Conservation (phyloP, 148 eudicot genomes). For the Cornus florida region DNA sequence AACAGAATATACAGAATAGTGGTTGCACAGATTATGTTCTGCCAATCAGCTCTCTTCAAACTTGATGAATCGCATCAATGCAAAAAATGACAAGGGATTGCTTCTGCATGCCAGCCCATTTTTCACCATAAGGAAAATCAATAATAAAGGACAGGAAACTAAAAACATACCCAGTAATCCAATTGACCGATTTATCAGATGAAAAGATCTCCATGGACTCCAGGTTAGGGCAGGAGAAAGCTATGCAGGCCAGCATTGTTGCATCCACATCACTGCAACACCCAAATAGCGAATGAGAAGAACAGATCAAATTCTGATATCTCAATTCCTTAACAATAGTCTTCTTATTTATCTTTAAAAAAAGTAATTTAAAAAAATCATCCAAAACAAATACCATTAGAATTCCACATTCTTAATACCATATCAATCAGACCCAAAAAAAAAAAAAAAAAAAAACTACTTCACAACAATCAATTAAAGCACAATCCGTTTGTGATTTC, state of each 20-base stretch:
- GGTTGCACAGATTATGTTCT: neutral
- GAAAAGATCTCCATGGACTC: conserved; percentile 74
- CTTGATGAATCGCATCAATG: neutral
- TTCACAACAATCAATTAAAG: neutral
- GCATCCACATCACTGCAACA: conserved; percentile 90
- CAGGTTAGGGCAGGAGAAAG: conserved; percentile 89
- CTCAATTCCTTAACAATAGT: too few species aligned
- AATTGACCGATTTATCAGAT: conserved; percentile 53
- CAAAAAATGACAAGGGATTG: neutral
- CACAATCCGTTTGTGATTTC: neutral
- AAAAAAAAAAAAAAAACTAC: neutral
- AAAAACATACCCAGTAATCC: conserved; percentile 73
- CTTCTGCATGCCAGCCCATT: neutral
- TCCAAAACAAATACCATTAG: neutral
- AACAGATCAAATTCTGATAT: neutral
- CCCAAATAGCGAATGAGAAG: conserved; percentile 5
- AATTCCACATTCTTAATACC: too few species aligned
- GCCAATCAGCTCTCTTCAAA: neutral
- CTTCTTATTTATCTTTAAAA: too few species aligned
- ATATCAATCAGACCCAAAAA: too few species aligned
- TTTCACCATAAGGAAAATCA: neutral
- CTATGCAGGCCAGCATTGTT: conserved; percentile 91
- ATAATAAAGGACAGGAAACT: neutral
- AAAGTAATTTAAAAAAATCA: too few species aligned
- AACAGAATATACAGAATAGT: neutral